Conservation (phyloP, 1,284 basidiomycete species). For the Xanthoconium separans region DNA sequence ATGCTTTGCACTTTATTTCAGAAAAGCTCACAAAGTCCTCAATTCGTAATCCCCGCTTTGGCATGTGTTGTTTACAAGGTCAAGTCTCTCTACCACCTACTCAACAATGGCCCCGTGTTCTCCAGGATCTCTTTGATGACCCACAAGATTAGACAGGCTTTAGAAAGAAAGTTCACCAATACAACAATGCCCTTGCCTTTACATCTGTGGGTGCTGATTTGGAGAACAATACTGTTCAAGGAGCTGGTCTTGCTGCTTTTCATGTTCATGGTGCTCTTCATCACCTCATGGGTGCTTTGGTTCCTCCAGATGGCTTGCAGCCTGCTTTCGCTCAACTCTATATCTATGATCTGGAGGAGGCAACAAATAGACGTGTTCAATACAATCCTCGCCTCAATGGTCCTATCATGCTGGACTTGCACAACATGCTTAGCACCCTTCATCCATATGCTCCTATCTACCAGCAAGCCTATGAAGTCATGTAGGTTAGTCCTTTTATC, state of each 20-base stretch:
- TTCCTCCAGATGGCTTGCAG: too few species aligned
- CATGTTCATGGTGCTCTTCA: conserved; percentile 38
- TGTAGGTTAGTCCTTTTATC: neutral
- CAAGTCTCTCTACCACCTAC: too few species aligned
- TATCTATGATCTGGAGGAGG: too few species aligned
- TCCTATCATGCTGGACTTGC: conserved; percentile 26
- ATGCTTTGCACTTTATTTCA: conserved; percentile 17
- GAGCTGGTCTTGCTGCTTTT: conserved; percentile 35
- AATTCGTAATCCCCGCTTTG: conserved; percentile 13
- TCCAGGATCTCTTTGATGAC: too few species aligned
- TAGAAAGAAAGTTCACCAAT: too few species aligned
- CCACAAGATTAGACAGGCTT: too few species aligned
- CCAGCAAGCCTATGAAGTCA: conserved; percentile 30
- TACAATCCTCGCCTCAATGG: conserved; percentile 27
- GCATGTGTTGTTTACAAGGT: too few species aligned
- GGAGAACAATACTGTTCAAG: too few species aligned
- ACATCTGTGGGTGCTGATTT: conserved; percentile 1
- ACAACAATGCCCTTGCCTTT: conserved; percentile 42
- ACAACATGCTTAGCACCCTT: conserved; percentile 24
- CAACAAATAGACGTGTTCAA: neutral
- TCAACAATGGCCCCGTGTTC: too few species aligned
- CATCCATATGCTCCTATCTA: conserved; percentile 33
- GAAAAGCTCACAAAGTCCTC: conserved; percentile 16
- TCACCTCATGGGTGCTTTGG: too few species aligned
- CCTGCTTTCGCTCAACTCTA: too few species aligned